A percentile compares a stretch with the other conserved stretches of the same genome.
Conservation (phyloP, 371 early-diverging fungal species). For the Batkoa obscura region DNA sequence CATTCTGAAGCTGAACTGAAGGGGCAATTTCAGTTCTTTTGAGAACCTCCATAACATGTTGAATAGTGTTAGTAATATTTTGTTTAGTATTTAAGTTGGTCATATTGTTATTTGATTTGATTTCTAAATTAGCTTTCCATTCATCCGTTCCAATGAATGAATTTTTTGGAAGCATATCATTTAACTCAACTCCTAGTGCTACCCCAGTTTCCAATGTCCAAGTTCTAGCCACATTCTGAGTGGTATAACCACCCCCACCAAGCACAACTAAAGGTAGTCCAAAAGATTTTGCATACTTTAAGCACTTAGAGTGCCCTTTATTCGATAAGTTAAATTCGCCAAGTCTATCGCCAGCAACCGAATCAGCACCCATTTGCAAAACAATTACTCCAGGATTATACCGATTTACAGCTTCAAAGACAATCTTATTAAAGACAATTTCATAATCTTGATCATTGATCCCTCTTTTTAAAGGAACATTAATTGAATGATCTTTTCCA, state of each 20-base stretch:
- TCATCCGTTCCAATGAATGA: too few species aligned
- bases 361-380: slow-evolving; percentile 97
- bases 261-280: slow-evolving; percentile 84
- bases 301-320: slow-evolving; percentile 72
- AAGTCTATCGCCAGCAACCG: slow-evolving; percentile 88
- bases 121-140: too few species aligned
- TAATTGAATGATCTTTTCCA: slow-evolving; percentile 87
- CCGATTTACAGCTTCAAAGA: slow-evolving; percentile 52
- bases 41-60: too few species aligned
- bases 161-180: too few species aligned
- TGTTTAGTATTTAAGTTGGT: too few species aligned
- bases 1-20: too few species aligned
- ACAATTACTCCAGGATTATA: slow-evolving; percentile 90
- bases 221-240: slow-evolving; percentile 90
- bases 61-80: too few species aligned
- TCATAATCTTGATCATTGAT: slow-evolving; percentile 98
- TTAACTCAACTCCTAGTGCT: too few species aligned
- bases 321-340: slow-evolving; percentile 96
- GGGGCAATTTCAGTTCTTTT: too few species aligned
- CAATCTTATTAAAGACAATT: too few species aligned
- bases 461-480: slow-evolving; percentile 95
- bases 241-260: slow-evolving; percentile 99
- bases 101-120: too few species aligned
- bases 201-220: slow-evolving; percentile 99
- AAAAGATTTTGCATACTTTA: slow-evolving; percentile 81